Conservation (phyloP, 192 early-diverging fungal genomes). For the Globomyces pollinis-pini region DNA sequence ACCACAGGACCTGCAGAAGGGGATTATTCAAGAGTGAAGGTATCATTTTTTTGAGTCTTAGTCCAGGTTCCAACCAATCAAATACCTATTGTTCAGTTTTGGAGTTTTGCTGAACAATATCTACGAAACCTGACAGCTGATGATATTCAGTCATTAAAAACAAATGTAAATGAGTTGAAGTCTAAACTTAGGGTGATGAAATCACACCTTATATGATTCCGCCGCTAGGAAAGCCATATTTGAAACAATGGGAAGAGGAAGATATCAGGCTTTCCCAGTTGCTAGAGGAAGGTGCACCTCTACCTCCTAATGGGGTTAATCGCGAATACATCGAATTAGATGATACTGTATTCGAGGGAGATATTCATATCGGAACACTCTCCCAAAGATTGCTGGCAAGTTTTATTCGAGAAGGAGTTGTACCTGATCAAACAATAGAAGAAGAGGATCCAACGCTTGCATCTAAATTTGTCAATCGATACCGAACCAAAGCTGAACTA, state of each 20-base stretch:
- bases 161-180: constrained; percentile 31
- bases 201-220: constrained; percentile 70
- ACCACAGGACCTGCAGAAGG: constrained; percentile 27
- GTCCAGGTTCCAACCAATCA: constrained; percentile 57
- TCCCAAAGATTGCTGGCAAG: constrained; percentile 66
- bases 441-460: constrained; percentile 21
- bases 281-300: background rate
- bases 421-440: constrained; percentile 21
- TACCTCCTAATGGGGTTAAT: constrained; percentile 11
- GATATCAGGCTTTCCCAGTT: constrained; percentile 33
- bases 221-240: constrained; percentile 70
- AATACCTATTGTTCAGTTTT: constrained; percentile 78
- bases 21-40: constrained; percentile 39
- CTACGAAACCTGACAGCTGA: constrained; percentile 72
- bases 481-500: constrained; percentile 38
- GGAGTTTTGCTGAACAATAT: constrained; percentile 75
- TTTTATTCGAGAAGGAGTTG: constrained; percentile 32
- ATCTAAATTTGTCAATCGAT: background rate
- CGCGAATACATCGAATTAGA: constrained; percentile 26
- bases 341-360: constrained; percentile 38
- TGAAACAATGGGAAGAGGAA: constrained; percentile 50
- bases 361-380: constrained; percentile 59
- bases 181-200: constrained; percentile 41
- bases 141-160: constrained; percentile 65
- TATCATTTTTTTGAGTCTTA: background rate